These are phyloP conservation scores for Paraphoma sp. DNA, from an alignment of 2,329 filamentous ascomycete species.

Conservation along the genomic window DNA sequence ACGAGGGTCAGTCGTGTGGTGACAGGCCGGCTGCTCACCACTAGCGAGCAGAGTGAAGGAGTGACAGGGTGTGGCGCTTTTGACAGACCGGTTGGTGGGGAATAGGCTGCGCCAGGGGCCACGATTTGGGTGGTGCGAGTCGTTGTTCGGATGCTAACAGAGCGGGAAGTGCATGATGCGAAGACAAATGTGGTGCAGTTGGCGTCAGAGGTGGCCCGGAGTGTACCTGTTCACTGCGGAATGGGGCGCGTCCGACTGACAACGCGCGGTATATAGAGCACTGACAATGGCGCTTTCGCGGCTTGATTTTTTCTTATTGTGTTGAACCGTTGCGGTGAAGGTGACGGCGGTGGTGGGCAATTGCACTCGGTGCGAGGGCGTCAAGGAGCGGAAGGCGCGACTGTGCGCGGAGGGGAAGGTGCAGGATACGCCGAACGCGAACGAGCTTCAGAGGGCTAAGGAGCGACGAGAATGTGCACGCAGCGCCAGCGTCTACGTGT, in stretches of 20 bases:
- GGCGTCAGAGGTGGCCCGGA: conserved; percentile 41
- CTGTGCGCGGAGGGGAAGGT: conserved; percentile 17
- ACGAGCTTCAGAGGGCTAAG: conserved; percentile 17
- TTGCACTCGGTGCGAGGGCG: conserved; percentile 7
- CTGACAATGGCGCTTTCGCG: conserved; percentile 7
- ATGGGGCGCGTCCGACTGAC: conserved; percentile 15
- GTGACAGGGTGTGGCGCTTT: conserved; percentile 34
- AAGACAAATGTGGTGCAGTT: conserved; percentile 31
- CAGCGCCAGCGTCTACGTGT: conserved; percentile 38
- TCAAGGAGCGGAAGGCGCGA: conserved; percentile 35
- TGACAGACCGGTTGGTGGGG: conserved; percentile 21
- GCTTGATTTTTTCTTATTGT: conserved; percentile 13
- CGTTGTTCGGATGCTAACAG: conserved; percentile 27
- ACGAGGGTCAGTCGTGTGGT: conserved; percentile 27
- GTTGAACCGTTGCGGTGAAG: conserved; percentile 18
- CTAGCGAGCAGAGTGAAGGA: conserved; percentile 35
- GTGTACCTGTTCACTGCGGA: conserved; percentile 33
- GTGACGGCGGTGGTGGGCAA: conserved; percentile 12
- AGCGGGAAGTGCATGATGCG: conserved; percentile 39
- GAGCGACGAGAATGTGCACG: conserved; percentile 28
- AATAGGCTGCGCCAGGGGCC: conserved; percentile 18
- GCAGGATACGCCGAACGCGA: conserved; percentile 18
- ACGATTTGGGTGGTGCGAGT: conserved; percentile 11
- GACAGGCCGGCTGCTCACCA: conserved; percentile 50
- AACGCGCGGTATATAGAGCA: conserved; percentile 23